Conservation (phyloP, 2,329 filamentous ascomycete genomes). For the Penicillium sp. region DNA sequence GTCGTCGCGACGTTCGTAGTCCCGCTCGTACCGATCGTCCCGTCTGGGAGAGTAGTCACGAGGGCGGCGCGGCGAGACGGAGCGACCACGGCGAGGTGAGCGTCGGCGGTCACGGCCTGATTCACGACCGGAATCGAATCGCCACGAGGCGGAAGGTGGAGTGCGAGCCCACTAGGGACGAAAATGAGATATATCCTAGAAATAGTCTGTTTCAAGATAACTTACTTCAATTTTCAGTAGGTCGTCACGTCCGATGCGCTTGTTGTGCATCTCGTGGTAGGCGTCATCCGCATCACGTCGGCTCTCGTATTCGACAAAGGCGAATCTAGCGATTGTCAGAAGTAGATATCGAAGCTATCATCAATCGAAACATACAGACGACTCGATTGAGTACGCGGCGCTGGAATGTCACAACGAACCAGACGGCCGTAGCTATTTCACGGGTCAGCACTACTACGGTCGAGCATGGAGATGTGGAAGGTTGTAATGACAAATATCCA, state of each 20-base stretch:
- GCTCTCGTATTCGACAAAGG: constrained; percentile 98
- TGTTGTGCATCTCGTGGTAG: constrained; percentile 99
- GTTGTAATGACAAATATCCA: constrained; percentile 16
- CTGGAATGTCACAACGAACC: constrained; percentile 97
- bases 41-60: constrained; percentile 80
- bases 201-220: neutral
- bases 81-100: constrained; percentile 70
- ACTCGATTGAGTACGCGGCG: constrained; percentile 87
- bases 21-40: constrained; percentile 79
- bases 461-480: neutral
- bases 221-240: constrained; percentile 94
- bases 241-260: constrained; percentile 93
- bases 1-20: constrained; percentile 67
- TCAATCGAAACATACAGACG: constrained; percentile 71
- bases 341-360: constrained; percentile 17
- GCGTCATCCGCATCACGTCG: constrained; percentile 97
- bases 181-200: neutral
- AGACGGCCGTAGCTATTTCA: constrained; percentile 83
- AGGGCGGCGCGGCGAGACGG: constrained; percentile 57
- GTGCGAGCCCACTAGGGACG: constrained; percentile 90
- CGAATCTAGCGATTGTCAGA: constrained; percentile 61
- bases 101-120: constrained; percentile 71
- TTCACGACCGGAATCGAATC: constrained; percentile 86
- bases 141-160: constrained; percentile 95
- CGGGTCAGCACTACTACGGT: constrained; percentile 40